A percentile compares a stretch with the other conserved stretches of the same genome.
Conservation (phyloP, 2,329 filamentous ascomycete species). For the Curvularia spicifera region DNA sequence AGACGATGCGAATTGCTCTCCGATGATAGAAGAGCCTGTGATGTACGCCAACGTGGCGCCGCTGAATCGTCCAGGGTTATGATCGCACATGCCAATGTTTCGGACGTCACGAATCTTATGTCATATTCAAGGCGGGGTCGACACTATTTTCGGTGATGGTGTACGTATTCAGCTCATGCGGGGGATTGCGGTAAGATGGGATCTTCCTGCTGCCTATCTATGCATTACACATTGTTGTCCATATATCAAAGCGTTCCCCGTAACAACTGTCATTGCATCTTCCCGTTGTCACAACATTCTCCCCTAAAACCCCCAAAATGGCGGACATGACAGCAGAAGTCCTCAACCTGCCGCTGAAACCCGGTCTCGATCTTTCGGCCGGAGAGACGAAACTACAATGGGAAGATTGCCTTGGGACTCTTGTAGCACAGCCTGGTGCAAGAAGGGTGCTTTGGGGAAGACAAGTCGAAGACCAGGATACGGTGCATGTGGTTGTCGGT, state of each 20-base stretch:
- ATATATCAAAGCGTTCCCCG: not conserved
- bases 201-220: not conserved
- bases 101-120: not conserved
- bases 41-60: not conserved
- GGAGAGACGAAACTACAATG: conserved; percentile 41
- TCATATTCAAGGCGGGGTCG: not conserved
- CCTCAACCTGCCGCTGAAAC: conserved; percentile 47
- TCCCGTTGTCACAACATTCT: not conserved
- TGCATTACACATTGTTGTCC: not conserved
- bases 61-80: not conserved
- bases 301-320: conserved; percentile 22
- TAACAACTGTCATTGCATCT: not conserved
- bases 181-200: not conserved
- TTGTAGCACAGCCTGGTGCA: conserved; percentile 48
- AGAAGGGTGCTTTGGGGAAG: conserved; percentile 47
- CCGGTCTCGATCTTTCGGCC: conserved; percentile 33
- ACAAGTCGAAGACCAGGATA: conserved; percentile 49
- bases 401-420: conserved; percentile 42
- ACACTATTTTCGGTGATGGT: not conserved
- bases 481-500: conserved; percentile 52
- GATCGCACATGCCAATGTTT: not conserved
- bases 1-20: not conserved
- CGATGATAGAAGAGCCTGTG: not conserved
- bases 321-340: conserved; percentile 48
- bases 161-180: not conserved